Conservation (phyloP, 768 basidiomycete species). For the Naematelia encephala region DNA sequence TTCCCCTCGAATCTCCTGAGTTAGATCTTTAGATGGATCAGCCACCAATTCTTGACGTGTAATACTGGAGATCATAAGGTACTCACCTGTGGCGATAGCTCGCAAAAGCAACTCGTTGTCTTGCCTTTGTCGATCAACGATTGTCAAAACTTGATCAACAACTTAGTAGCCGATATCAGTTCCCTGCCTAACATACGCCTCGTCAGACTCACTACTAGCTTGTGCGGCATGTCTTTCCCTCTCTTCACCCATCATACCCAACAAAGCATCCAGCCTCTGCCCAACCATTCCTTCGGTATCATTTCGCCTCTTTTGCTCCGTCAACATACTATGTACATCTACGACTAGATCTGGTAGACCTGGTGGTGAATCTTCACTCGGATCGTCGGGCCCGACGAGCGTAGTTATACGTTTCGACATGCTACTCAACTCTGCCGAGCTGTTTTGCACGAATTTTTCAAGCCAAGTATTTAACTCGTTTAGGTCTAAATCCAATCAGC, state of each 20-base stretch:
- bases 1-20: constrained; percentile 80
- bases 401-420: constrained; percentile 63
- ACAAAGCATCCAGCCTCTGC: constrained; percentile 42
- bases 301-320: constrained; percentile 49
- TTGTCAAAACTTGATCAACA: constrained; percentile 38
- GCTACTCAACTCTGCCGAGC: constrained; percentile 67
- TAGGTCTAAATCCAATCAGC: constrained; percentile 31
- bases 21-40: constrained; percentile 60
- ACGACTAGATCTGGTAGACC: constrained; percentile 43
- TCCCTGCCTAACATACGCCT: too few species aligned
- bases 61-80: constrained; percentile 1
- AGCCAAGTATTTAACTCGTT: constrained; percentile 62
- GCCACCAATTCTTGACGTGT: neutral
- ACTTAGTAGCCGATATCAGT: too few species aligned
- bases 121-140: constrained; percentile 67
- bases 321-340: constrained; percentile 54
- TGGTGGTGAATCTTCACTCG: constrained; percentile 2
- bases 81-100: constrained; percentile 63
- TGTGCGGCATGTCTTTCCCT: constrained; percentile 43
- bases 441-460: constrained; percentile 73
- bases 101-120: constrained; percentile 71
- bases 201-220: constrained; percentile 33
- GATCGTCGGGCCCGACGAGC: constrained; percentile 53
- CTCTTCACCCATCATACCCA: constrained; percentile 46
- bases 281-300: constrained; percentile 61